Conservation (phyloP, 176 grass and related monocot species). For the Coix lacrymajobi region DNA sequence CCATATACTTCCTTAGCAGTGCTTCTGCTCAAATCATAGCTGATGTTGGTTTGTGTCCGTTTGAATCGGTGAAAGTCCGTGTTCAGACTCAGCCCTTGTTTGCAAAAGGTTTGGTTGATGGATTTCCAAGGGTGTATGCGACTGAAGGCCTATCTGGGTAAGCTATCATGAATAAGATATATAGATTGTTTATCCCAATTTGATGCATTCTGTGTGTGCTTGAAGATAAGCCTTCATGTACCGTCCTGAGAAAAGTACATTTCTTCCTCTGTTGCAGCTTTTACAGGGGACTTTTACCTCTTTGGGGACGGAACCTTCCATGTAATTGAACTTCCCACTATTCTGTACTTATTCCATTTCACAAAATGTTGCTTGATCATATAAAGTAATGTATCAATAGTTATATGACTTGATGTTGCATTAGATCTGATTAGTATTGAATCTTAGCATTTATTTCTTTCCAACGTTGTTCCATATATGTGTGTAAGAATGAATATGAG, state of each 20-base stretch:
- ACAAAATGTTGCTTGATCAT: background rate
- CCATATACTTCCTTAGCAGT: slow-evolving; percentile 77
- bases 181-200: background rate
- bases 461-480: background rate
- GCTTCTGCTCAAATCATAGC: slow-evolving; percentile 96
- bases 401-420: background rate
- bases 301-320: slow-evolving; percentile 95
- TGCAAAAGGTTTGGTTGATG: slow-evolving; percentile 87
- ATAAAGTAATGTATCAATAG: background rate
- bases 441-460: background rate
- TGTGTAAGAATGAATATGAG: background rate
- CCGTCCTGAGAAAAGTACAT: background rate
- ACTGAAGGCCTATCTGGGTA: slow-evolving; percentile 88
- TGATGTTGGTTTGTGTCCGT: slow-evolving; percentile 83
- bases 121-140: slow-evolving; percentile 85
- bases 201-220: background rate
- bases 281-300: slow-evolving; percentile 87
- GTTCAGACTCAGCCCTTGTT: slow-evolving; percentile 84
- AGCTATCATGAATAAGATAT: slow-evolving; percentile 27
- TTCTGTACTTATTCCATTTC: background rate
- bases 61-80: slow-evolving; percentile 91
- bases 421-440: background rate
- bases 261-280: slow-evolving; percentile 56
- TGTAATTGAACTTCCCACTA: slow-evolving; percentile 49
- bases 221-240: slow-evolving; percentile 2